Conservation (phyloP, 2,329 filamentous ascomycete genomes). For the Verticillium alfalfae region DNA sequence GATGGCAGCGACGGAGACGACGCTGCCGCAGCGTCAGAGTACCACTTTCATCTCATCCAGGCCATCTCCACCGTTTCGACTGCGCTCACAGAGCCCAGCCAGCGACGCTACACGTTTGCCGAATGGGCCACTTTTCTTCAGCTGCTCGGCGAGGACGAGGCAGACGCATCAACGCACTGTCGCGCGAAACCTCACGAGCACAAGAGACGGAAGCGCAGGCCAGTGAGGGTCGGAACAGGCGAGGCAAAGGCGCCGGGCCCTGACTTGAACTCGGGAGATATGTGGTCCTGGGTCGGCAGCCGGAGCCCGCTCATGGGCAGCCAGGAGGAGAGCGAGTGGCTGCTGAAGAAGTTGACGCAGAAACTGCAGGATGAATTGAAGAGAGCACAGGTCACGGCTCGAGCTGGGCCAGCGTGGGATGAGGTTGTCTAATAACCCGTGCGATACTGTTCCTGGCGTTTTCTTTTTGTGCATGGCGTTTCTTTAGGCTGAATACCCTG, state of each 20-base stretch:
- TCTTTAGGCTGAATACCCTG: neutral
- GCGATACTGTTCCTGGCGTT: neutral
- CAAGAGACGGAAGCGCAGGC: slow-evolving; percentile 2
- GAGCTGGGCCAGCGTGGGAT: neutral
- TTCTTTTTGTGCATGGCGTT: neutral
- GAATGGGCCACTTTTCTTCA: slow-evolving; percentile 84
- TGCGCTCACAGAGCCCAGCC: slow-evolving; percentile 52
- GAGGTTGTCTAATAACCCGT: neutral
- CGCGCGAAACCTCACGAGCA: slow-evolving; percentile 22
- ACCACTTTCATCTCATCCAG: slow-evolving; percentile 62
- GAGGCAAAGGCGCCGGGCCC: neutral
- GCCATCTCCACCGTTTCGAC: slow-evolving; percentile 64
- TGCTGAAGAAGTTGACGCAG: slow-evolving; percentile 58
- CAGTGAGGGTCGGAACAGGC: neutral
- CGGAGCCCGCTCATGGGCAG: slow-evolving; percentile 65
- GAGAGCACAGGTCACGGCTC: slow-evolving; percentile 10
- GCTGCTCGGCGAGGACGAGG: slow-evolving; percentile 65
- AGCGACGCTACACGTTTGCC: slow-evolving; percentile 68
- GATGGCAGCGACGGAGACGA: neutral
- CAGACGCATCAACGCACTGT: slow-evolving; percentile 42
- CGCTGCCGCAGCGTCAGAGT: slow-evolving; percentile 28
- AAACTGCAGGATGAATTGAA: slow-evolving; percentile 53
- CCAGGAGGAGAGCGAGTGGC: slow-evolving; percentile 67
- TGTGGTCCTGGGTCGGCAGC: slow-evolving; percentile 70
- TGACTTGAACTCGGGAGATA: slow-evolving; percentile 12